Conservation (phyloP, 2,329 filamentous ascomycete genomes). For the Furcasterigmium sp. region DNA sequence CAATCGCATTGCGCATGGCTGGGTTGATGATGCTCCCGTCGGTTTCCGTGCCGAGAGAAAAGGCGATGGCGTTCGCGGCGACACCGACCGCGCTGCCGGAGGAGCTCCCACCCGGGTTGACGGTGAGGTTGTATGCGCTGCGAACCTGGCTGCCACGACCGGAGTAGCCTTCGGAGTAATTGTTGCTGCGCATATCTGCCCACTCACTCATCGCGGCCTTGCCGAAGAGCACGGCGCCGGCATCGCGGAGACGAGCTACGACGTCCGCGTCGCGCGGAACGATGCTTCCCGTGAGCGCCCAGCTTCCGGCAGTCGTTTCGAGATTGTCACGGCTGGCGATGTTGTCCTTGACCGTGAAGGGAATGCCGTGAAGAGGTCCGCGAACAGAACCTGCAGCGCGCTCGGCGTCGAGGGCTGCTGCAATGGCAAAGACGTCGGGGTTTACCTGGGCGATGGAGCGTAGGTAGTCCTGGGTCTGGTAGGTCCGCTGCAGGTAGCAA, state of each 20-base stretch:
- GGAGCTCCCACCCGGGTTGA: constrained; percentile 64
- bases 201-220: constrained; percentile 69
- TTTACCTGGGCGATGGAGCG: constrained; percentile 62
- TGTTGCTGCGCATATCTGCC: constrained; percentile 65
- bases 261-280: constrained; percentile 65
- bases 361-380: constrained; percentile 70
- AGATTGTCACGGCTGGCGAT: constrained; percentile 64
- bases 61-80: constrained; percentile 55
- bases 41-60: constrained; percentile 69
- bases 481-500: constrained; percentile 58
- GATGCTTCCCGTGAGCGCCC: constrained; percentile 58
- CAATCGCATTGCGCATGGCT: constrained; percentile 61
- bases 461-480: constrained; percentile 60
- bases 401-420: constrained; percentile 54
- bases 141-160: constrained; percentile 58
- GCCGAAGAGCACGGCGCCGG: constrained; percentile 65
- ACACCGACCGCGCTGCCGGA: constrained; percentile 63
- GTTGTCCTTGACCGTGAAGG: constrained; percentile 71
- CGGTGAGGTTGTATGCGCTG: constrained; percentile 63
- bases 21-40: constrained; percentile 70
- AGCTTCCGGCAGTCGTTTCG: constrained; percentile 69
- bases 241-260: constrained; percentile 53
- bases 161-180: constrained; percentile 65
- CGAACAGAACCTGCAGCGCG: constrained; percentile 48
- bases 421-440: constrained; percentile 61